Evolutionary conservation across 495 filamentous ascomycete genomes (phyloP).

Genomic region (Aspergillus kassunensis): DNA sequence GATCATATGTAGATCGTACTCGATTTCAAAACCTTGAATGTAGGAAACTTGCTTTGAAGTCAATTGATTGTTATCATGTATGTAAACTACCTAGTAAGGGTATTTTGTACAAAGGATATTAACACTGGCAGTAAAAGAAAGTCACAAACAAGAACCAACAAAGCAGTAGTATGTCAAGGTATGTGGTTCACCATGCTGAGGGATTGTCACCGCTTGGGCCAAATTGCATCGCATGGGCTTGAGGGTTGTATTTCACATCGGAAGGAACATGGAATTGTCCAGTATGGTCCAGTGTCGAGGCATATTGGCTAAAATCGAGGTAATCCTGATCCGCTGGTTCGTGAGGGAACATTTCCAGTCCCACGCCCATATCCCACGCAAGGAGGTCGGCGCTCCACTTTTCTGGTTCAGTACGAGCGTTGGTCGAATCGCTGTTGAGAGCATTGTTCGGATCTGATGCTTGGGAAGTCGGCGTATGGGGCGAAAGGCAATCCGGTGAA

Average conservation of each 20-base stretch:
- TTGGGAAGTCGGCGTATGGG: slow-evolving; percentile 35
- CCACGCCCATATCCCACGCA: slow-evolving; percentile 26
- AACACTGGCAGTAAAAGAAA: no score
- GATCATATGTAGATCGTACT: no score
- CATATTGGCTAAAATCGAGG: slow-evolving; percentile 39
- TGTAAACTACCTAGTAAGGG: no score
- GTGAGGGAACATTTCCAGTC: slow-evolving; percentile 22
- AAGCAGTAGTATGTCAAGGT: no score
- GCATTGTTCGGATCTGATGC: slow-evolving; percentile 16
- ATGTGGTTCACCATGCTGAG: no score
- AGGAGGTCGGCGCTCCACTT: slow-evolving; percentile 19
- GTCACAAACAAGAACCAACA: no score
- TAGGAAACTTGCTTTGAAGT: no score
- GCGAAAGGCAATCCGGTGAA: slow-evolving; percentile 36
- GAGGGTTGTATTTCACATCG: neutral
- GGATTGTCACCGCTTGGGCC: no score
- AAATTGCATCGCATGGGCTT: no score
- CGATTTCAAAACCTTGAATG: no score
- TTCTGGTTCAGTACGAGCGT: slow-evolving; percentile 12
- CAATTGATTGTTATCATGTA: no score
- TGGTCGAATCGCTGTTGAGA: neutral
- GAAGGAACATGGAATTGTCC: slow-evolving; percentile 7
- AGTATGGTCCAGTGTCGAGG: slow-evolving; percentile 28
- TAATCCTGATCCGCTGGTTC: slow-evolving; percentile 32
- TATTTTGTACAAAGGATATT: no score